Evolutionary conservation across 306 rosid genomes (phyloP), one percentile per base, ranked within the genome.

Genomic region (Dicorynia guianensis): DNA sequence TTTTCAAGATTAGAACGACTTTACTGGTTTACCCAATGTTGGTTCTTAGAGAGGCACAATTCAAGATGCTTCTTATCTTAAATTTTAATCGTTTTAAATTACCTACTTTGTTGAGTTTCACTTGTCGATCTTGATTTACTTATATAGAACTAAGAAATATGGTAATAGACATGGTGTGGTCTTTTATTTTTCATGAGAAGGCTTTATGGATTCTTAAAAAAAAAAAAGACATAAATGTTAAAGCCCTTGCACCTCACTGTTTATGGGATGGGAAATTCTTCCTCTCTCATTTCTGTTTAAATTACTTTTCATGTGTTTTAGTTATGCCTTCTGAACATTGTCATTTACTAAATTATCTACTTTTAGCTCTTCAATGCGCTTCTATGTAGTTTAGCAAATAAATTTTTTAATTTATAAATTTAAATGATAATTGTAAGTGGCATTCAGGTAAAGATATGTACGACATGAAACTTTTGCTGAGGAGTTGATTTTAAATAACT

Each of bases 401-500:
- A n/a, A 61, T 61, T 36, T 12, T 46, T 34, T 10, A 4, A 9
- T 49, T 43, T 6, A 34, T 20, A 8, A 33, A 56, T 12, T 9
- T 53, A 33, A 33, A 25, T 54, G 10, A 50, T 18, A 62, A 46
- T 18, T 33, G 33, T 59, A 30, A n/a, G 8, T 65, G 38, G 30
- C 20, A 14, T 65, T 47, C 35, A 33, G 19, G 67, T 65, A 13
- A 52, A 20, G 52, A 0, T 52, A n/a, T 38, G 25, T 34, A 40
- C 54, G n/a, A 46, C 40, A 33, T 66, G 56, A 33, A 36, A 17
- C 11, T 56, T 53, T 66, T 55, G 48, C 54, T 48, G 54, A 17
- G 14, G 53, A 47, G 25, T 65, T 66, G 49, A 50, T 55, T 40
- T 38, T 40, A 25, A 15, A 7, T 42, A 11, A 54, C 11, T 53